Percentiles rank a stretch among this genome's conserved stretches.
phyloP scores from a whole-genome alignment of 2,329 filamentous ascomycete species.

The Fusarium buxicola region DNA sequence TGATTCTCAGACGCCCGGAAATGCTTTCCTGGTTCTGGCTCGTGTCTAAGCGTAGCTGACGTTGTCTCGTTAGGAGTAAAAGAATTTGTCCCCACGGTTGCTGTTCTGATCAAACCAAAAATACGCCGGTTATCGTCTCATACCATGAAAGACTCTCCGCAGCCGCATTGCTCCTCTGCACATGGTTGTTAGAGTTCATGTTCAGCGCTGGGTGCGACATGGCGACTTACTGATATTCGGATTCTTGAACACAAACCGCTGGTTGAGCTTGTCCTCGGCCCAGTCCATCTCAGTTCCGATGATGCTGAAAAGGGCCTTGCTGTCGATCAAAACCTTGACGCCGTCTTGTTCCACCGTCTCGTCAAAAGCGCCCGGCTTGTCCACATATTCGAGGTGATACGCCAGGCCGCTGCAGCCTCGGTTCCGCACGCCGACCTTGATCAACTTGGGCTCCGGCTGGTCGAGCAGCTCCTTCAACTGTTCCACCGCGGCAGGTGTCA shows the following conservation, averaged over 20 bases:
- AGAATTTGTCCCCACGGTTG: neutral
- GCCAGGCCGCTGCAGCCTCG: constrained; percentile 92
- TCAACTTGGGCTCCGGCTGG: constrained; percentile 89
- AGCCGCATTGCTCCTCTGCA: constrained; percentile 93
- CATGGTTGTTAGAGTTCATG: constrained; percentile 47
- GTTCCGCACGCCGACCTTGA: constrained; percentile 94
- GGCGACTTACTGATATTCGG: constrained; percentile 94
- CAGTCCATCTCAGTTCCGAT: constrained; percentile 99
- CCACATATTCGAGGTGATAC: constrained; percentile 95
- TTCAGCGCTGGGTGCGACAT: neutral
- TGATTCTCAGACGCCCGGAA: neutral
- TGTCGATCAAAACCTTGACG: constrained; percentile 95
- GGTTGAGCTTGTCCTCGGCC: constrained; percentile 93
- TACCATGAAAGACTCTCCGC: constrained; percentile 96
- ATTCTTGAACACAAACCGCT: constrained; percentile 94
- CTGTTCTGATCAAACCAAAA: neutral
- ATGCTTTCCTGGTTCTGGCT: neutral
- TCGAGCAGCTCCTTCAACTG: constrained; percentile 83
- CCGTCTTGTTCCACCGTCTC: constrained; percentile 96
- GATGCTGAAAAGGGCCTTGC: constrained; percentile 96
- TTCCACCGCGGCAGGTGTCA: constrained; percentile 82
- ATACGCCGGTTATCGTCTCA: constrained; percentile 45
- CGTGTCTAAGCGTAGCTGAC: constrained; percentile 25
- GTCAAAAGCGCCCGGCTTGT: constrained; percentile 88
- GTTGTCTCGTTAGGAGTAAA: constrained; percentile 26